phyloP scores from a whole-genome alignment of 352 stramenopile genomes.

The Plasmopara muralis region DNA sequence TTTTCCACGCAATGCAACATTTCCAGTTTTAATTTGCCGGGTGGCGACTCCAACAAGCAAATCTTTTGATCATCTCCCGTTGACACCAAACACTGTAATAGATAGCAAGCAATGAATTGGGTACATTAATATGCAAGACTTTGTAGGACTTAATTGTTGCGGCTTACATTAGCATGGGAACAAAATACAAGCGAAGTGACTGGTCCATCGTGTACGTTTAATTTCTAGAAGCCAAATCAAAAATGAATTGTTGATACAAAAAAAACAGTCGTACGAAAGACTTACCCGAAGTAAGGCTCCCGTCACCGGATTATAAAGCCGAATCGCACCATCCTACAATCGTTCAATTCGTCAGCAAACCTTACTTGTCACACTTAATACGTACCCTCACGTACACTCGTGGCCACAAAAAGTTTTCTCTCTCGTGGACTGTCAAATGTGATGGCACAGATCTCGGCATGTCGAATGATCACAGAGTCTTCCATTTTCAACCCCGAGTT shows the following conservation, averaged over 20 bases:
- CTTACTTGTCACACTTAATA: neutral
- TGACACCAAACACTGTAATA: constrained; percentile 49
- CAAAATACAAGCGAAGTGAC: constrained; percentile 62
- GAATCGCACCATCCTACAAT: constrained; percentile 48
- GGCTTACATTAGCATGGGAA: constrained; percentile 40
- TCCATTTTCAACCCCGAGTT: constrained; percentile 58
- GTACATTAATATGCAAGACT: too few species aligned
- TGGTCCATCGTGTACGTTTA: constrained; percentile 41
- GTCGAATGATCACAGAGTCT: constrained; percentile 37
- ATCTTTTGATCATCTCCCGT: constrained; percentile 53
- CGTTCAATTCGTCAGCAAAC: neutral
- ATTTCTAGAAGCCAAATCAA: constrained; percentile 26
- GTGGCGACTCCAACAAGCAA: constrained; percentile 40
- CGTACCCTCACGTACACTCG: constrained; percentile 39
- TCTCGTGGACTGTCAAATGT: constrained; percentile 54
- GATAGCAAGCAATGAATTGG: neutral
- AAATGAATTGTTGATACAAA: neutral
- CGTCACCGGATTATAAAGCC: constrained; percentile 65
- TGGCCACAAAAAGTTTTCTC: constrained; percentile 63
- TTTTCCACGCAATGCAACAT: constrained; percentile 58
- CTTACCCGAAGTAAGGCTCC: constrained; percentile 41
- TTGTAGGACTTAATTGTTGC: too few species aligned
- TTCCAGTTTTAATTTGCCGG: constrained; percentile 45
- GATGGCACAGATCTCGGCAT: constrained; percentile 52
- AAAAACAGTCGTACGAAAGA: too few species aligned